Evolutionary conservation across 2,329 filamentous ascomycete genomes (phyloP).

Genomic region (Fusarium keratoplasticum): DNA sequence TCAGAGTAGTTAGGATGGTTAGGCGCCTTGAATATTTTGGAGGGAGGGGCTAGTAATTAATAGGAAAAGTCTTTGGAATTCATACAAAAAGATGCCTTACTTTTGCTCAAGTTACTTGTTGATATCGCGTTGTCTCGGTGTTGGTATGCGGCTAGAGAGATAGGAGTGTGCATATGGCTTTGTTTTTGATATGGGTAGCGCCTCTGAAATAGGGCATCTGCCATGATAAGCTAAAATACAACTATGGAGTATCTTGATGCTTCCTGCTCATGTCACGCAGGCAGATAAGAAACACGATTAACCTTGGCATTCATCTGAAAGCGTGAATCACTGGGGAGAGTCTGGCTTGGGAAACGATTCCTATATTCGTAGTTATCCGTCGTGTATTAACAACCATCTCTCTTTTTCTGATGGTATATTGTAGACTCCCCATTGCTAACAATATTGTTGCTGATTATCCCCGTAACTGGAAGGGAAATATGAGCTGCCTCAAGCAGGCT

Average conservation of each 20-base stretch:
- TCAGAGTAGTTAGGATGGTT: neutral
- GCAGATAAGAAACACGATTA: neutral
- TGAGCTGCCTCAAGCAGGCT: too few relatives aligned
- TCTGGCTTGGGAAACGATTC: neutral
- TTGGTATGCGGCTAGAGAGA: too few relatives aligned
- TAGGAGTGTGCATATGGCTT: too few relatives aligned
- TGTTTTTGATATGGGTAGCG: too few relatives aligned
- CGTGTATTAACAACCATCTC: neutral
- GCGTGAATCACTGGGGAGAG: neutral
- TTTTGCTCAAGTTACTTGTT: neutral
- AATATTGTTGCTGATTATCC: neutral
- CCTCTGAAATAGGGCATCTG: too few relatives aligned
- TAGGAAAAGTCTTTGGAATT: neutral
- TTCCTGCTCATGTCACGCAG: neutral
- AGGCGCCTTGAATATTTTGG: too few relatives aligned
- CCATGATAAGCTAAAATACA: too few relatives aligned
- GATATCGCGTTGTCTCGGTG: too few relatives aligned
- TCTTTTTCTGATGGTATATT: neutral
- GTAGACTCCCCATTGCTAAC: neutral
- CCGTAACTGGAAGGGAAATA: neutral
- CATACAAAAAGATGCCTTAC: neutral
- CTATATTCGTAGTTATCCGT: neutral
- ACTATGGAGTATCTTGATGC: neutral
- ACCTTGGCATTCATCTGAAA: constrained; percentile 18
- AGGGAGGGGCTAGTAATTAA: neutral